These are phyloP conservation scores for Globisporangium nagaii DNA, from an alignment of 352 stramenopile genomes.

Conservation along the genomic window DNA sequence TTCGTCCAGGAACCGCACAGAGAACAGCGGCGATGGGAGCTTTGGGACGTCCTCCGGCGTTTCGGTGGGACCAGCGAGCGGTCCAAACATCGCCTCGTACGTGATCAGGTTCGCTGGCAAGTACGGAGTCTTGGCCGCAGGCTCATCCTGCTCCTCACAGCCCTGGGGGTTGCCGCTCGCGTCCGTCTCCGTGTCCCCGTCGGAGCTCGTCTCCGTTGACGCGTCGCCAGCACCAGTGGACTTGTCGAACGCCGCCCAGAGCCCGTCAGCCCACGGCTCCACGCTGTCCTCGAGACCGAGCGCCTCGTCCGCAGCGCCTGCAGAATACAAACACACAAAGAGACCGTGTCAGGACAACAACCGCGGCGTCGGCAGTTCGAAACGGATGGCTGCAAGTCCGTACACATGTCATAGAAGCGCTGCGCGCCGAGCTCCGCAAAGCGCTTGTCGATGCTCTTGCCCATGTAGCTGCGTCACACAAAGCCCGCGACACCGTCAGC, in stretches of 20 bases:
- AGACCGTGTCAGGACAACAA: background rate
- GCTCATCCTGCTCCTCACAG: background rate
- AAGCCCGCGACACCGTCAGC: background rate
- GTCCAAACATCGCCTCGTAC: conserved; percentile 61
- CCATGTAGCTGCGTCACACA: conserved; percentile 63
- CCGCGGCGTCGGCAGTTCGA: background rate
- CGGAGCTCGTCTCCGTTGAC: conserved; percentile 19
- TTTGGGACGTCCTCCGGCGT: conserved; percentile 45
- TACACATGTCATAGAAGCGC: conserved; percentile 67
- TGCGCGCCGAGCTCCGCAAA: conserved; percentile 84
- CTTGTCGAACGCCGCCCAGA: conserved; percentile 50
- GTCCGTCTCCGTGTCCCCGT: conserved; percentile 6
- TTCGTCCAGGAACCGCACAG: conserved; percentile 29
- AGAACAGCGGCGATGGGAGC: conserved; percentile 45
- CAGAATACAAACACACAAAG: conserved; percentile 4
- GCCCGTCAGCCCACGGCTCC: conserved; percentile 83
- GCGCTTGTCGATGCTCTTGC: conserved; percentile 87
- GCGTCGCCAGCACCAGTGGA: conserved; percentile 16
- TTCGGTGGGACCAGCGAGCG: conserved; percentile 24
- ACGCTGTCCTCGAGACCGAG: conserved; percentile 93
- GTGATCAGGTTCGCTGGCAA: conserved; percentile 40
- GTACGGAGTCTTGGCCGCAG: conserved; percentile 10
- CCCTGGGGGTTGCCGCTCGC: background rate
- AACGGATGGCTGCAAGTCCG: background rate
- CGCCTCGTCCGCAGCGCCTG: conserved; percentile 89